Base-by-base conservation (phyloP, 2,329 filamentous ascomycete genomes). In the Penicillium sp. region DNA sequence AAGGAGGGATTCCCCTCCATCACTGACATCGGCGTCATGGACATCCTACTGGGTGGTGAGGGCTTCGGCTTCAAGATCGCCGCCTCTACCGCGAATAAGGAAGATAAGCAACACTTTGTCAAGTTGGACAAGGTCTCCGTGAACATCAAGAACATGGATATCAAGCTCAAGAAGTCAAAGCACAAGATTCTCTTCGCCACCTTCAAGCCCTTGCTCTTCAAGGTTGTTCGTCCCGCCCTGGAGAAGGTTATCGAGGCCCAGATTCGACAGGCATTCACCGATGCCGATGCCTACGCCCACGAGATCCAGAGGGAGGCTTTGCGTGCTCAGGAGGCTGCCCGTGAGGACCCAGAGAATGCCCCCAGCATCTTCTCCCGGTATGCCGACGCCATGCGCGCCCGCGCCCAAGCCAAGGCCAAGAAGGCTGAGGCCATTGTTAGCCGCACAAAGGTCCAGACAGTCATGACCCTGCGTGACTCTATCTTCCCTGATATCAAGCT, bases 61-160 rank as follows among this genome's bases (percentile, higher is more conserved):
- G 95, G 95, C 38, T 89, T 99, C 76, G 90, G 89, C 71, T 97
- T 98, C 85, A 93, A 93, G 78, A 87, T 98, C 73, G 91, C 92
- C 74, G 85, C 97, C 69, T 91, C 93, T 59, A 93, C 89, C 51
- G 89, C 92, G 2, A 88, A 94, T 55, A 86, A 89, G 74, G 83
- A 82, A 22, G 93, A 97, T 71, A 81, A 83, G 30, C 87, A 91
- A 70, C 88, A 95, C 76, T 95, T 96, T 80, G 94, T 98, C 86
- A 97, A 97, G 85, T 85, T 98, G 62, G 92, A 96, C 73, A 93
- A 90, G 77, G 90, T 97, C 3, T 84, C 90, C 43, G 91, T 96
- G 22, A 88, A 92, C 70, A 86, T 97, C 68, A 90, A 91, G 79
- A 73, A 93, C 72, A 84, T 97, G 60, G 86, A 90, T 69, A 88